Evolutionary conservation across 345 rosid species (phyloP), one percentile per base, ranked within the genome.

Genomic region (Euphorbia pulcherrima): DNA sequence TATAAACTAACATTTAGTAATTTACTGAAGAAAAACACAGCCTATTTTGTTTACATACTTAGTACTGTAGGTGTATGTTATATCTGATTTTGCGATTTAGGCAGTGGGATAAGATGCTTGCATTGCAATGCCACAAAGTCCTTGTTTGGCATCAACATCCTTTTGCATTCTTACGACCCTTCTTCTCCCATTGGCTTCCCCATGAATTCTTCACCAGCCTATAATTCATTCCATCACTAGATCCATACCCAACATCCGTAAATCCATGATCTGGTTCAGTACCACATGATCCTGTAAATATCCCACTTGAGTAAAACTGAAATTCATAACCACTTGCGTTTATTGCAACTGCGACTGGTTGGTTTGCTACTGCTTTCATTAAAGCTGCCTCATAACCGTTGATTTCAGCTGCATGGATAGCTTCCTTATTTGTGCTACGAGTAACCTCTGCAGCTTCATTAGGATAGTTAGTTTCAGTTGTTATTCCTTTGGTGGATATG

Each of bases 201-300:
- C 81, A 79, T 21, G 81, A 81, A 55, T 77, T 83, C 52, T 83
- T 81, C 47, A 79, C 81, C 30, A 81, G 67, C 81, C 84, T 74
- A 50, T 61, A 77, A 62, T 77, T 68, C 29, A 28, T 68, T 5
- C 77, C 37, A 0, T 35, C 26, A 26, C 64, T 67, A 4, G 18
- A 71, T 54, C 75, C 60, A 30, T 74, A 74, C 1, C 81, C 75
- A 20, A 80, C 66, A 16, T 58, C 71, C 13, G 75, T 27, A 12
- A 77, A 79, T 8, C 75, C 75, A 14, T 80, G 84, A 67, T 80
- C 79, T 17, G 77, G 60, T 0, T 69, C 58, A 12, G 77, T 77
- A 10, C 68, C 84, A 33, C 79, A 74, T 3, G 44, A 0, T 51
- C 81, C 68, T 11, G 74, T 70, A 59, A 80, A 80, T 14, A 80